Evolutionary conservation across 2,329 filamentous ascomycete genomes (phyloP), one percentile per base, ranked within the genome.

Genomic region (Camillea tinctor): DNA sequence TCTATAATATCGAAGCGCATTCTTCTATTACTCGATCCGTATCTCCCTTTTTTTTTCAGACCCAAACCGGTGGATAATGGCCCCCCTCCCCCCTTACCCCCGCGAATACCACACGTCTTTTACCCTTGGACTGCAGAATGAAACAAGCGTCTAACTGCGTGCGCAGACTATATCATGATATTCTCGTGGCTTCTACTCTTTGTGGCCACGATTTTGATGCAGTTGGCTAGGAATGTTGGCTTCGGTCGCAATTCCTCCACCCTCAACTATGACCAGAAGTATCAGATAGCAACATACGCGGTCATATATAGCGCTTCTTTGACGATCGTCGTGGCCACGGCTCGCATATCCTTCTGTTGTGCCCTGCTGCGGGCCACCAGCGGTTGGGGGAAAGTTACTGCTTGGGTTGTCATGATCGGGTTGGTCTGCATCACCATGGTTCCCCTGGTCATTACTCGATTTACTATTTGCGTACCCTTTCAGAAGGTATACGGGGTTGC

Each of bases 391-490:
- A 53, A 53, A 24, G 11, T 36, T 13, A 24, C 24, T 2, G 52
- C 19, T 4, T 53, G 52, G 52, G 24, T 30, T 17, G 24, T 53
- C 5, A 53, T 53, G 9, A 23, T 26, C 21, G 52, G 52, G 11
- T 17, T 53, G 52, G 22, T 53, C 13, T 53, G 52, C 19, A 53
- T 53, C n/a, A 26, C 52, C 22, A 53, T 53, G 52, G 22, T 53
- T n/a, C 52, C 52, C 11, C 24, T 53, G 1, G 21, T 53, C 22
- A 22, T 53, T 23, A 36, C 52, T 9, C 26, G 52, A 9, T 53
- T 53, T 23, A 26, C 52, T 19, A 53, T 53, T 9, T 53, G 52
- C 11, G 50, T 52, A 50, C 19, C 49, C 49, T 54, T 44, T 11
- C 36, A 44, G 52, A 50, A 48, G 19, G 54, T 56, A 17, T 56